These are phyloP conservation scores for Leptosphaerulina australis DNA, from an alignment of 2,329 filamentous ascomycete genomes.

Conservation along the genomic window DNA sequence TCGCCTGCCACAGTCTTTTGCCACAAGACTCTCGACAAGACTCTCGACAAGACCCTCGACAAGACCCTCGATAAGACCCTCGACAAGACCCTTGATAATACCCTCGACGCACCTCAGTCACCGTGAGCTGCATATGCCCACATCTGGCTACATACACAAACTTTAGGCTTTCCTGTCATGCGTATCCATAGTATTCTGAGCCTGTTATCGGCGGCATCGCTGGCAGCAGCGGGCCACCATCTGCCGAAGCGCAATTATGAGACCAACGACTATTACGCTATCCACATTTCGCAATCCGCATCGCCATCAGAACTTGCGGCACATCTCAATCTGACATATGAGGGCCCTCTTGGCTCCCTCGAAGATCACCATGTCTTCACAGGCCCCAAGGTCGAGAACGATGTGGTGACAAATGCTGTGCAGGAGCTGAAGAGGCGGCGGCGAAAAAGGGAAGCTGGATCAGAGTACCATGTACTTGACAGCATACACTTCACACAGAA, in stretches of 20 bases:
- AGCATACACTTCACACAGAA: slow-evolving; percentile 80
- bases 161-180: slow-evolving; percentile 32
- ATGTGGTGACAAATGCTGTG: slow-evolving; percentile 58
- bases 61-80: background rate
- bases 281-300: slow-evolving; percentile 74
- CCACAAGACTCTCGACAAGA: no score
- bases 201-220: slow-evolving; percentile 44
- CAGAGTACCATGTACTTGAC: slow-evolving; percentile 67
- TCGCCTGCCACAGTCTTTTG: slow-evolving; percentile 1
- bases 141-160: slow-evolving; percentile 21
- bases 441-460: slow-evolving; percentile 62
- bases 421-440: slow-evolving; percentile 62
- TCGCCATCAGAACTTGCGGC: slow-evolving; percentile 73
- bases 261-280: slow-evolving; percentile 87
- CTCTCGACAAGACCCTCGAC: background rate
- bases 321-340: slow-evolving; percentile 76
- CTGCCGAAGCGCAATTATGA: slow-evolving; percentile 73
- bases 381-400: slow-evolving; percentile 63
- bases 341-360: slow-evolving; percentile 80
- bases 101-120: background rate
- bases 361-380: slow-evolving; percentile 85
- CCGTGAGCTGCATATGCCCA: slow-evolving; percentile 22
- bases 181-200: slow-evolving; percentile 56
- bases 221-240: slow-evolving; percentile 36
- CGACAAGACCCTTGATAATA: background rate